Base-by-base conservation (phyloP, 2,329 filamentous ascomycete genomes). In the Xylaria polymorpha region DNA sequence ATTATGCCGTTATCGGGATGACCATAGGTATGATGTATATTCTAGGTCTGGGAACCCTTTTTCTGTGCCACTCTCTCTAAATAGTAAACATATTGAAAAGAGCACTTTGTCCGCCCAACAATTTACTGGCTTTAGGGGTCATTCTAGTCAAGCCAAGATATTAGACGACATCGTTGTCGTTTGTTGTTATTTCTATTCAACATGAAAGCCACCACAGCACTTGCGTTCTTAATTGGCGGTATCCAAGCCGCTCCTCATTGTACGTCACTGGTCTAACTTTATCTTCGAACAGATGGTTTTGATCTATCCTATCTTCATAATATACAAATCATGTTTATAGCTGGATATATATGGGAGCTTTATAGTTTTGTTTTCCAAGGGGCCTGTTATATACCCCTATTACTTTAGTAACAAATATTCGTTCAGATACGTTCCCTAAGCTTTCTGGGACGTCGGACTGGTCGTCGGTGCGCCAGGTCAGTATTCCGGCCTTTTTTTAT, bases 391-490 rank as follows among this genome's bases (percentile, higher is more conserved):
- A 35, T 35, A 20, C 32, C 1, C 9, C 14, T 53, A 4, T 37
- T 37, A 41, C 8, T 60, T 60, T 2, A 15, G 7, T 39, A 25
- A 56, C n/a, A 22, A 22, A 14, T 50, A 29, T 51, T 32, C 14
- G 3, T 22, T 22, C 18, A 79, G 77, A 79, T 63, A 79, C 77
- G 8, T 78, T 79, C 66, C 77, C 77, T 29, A 75, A 78, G 37
- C 71, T 79, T 14, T 60, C 69, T 3, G 76, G 77, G 50, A 77
- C 76, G 10, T 37, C 74, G 18, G 75, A 74, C 39, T 79, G 77
- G 77, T 73, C 74, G 5, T 77, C 75, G 8, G 78, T 84, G 55
- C 80, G 83, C 51, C 61, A 68, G 51, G 66, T 68, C 22, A 55
- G 63, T 69, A 46, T 22, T 18, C 32, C 29, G 7, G 7, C 6